A percentile compares a stretch with the other conserved stretches of the same genome.
Evolutionary conservation across 768 basidiomycete genomes (phyloP).

Genomic region (Daedaleopsis nitida): DNA sequence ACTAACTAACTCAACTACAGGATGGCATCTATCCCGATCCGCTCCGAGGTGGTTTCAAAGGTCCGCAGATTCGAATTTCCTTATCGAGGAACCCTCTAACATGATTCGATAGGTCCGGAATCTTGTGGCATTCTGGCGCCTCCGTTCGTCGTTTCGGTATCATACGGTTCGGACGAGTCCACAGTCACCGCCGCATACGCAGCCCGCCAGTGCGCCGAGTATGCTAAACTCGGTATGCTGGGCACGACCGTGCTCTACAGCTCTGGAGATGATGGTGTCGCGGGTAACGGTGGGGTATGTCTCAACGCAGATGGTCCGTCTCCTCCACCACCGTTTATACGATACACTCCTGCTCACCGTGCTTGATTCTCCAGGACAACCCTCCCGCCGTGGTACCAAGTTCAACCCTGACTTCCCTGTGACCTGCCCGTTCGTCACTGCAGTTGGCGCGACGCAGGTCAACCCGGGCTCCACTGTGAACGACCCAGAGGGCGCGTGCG

Average conservation of each 20-base stretch:
- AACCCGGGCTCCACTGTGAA: conserved; percentile 34
- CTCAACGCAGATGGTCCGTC: conserved; percentile 32
- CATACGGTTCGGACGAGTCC: conserved; percentile 40
- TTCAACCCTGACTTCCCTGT: conserved; percentile 48
- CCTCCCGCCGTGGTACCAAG: conserved; percentile 25
- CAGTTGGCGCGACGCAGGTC: conserved; percentile 40
- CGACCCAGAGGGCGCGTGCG: conserved; percentile 40
- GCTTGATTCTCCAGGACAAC: conserved; percentile 25
- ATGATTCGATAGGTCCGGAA: conserved; percentile 27
- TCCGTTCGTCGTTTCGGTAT: conserved; percentile 43
- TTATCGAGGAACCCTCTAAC: no score
- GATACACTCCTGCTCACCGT: neutral
- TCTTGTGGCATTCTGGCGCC: conserved; percentile 40
- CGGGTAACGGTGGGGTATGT: conserved; percentile 36
- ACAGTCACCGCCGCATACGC: conserved; percentile 37
- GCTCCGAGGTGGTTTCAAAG: conserved; percentile 38
- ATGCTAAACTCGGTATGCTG: conserved; percentile 42
- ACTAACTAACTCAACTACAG: conserved; percentile 5
- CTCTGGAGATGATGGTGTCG: conserved; percentile 47
- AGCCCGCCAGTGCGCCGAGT: conserved; percentile 45
- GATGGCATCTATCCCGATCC: conserved; percentile 47
- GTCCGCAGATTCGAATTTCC: conserved; percentile 22
- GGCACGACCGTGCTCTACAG: conserved; percentile 43
- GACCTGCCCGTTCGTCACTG: conserved; percentile 43
- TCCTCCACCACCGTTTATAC: neutral